These are phyloP conservation scores for Sporothrix pseudoabietina DNA, from an alignment of 2,329 filamentous ascomycete species.

Conservation along the genomic window DNA sequence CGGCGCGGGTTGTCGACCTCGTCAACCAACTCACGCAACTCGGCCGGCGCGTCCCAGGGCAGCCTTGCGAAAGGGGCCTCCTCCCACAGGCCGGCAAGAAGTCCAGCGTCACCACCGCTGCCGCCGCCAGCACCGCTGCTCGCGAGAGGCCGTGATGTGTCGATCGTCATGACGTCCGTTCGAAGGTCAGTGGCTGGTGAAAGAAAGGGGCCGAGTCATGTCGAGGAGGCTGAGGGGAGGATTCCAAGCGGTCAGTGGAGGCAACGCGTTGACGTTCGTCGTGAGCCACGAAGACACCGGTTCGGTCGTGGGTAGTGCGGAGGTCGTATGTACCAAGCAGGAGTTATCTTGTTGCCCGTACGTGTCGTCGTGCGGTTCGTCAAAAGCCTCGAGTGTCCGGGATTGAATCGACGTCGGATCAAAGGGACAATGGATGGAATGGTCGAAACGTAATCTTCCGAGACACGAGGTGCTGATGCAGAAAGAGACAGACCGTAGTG, in stretches of 20 bases:
- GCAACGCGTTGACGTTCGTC: neutral
- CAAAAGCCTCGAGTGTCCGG: neutral
- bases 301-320: too few relatives aligned
- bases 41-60: slow-evolving; percentile 61
- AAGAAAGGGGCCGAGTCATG: neutral
- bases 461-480: neutral
- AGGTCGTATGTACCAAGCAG: neutral
- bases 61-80: slow-evolving; percentile 61
- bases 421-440: neutral
- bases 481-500: neutral
- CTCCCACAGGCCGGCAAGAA: slow-evolving; percentile 63
- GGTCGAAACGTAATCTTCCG: neutral
- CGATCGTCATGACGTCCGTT: slow-evolving; percentile 49
- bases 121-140: neutral
- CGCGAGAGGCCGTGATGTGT: slow-evolving; percentile 41
- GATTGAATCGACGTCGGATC: neutral
- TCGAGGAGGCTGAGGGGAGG: neutral
- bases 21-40: slow-evolving; percentile 58
- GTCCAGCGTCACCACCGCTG: slow-evolving; percentile 45
- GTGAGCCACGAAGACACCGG: neutral
- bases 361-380: neutral
- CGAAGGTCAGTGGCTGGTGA: neutral
- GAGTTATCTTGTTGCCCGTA: neutral
- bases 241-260: neutral
- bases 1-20: slow-evolving; percentile 63